Conservation (phyloP, 306 rosid genomes). For the Vachellia pachyceras region DNA sequence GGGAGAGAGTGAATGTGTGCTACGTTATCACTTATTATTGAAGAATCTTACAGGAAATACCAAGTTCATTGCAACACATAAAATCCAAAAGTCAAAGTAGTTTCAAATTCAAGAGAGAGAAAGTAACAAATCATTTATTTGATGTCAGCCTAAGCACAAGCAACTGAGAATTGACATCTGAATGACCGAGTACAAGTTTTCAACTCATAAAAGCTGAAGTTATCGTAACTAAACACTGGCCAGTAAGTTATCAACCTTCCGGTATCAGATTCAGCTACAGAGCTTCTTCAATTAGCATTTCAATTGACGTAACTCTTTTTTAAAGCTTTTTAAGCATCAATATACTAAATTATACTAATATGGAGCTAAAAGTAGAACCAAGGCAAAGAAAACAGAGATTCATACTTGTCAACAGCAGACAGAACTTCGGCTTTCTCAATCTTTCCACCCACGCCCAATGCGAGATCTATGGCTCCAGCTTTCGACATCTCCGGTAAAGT, state of each 20-base stretch:
- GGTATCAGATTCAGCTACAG: not conserved
- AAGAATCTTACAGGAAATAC: not conserved
- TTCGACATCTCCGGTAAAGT: conserved; percentile 51
- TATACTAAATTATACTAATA: not conserved
- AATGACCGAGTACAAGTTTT: not conserved
- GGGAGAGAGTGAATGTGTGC: not conserved
- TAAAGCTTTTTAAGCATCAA: not conserved
- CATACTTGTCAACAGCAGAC: conserved; percentile 77
- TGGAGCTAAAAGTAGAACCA: conserved; percentile 12
- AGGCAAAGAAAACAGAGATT: not conserved
- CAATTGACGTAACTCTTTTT: not conserved
- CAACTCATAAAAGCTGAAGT: not conserved
- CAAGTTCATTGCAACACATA: not conserved
- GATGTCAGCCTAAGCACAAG: not conserved
- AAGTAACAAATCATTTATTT: not conserved
- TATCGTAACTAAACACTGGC: not conserved
- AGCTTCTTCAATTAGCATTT: not conserved
- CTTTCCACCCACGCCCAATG: conserved; percentile 81
- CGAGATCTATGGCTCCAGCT: conserved; percentile 73
- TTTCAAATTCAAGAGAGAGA: not conserved
- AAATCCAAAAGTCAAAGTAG: not conserved
- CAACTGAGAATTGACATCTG: not conserved
- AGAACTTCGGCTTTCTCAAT: conserved; percentile 64
- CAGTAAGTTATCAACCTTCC: not conserved
- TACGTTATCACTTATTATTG: not conserved